Base-by-base conservation (phyloP, 306 rosid genomes). In the Ceratonia siliqua region DNA sequence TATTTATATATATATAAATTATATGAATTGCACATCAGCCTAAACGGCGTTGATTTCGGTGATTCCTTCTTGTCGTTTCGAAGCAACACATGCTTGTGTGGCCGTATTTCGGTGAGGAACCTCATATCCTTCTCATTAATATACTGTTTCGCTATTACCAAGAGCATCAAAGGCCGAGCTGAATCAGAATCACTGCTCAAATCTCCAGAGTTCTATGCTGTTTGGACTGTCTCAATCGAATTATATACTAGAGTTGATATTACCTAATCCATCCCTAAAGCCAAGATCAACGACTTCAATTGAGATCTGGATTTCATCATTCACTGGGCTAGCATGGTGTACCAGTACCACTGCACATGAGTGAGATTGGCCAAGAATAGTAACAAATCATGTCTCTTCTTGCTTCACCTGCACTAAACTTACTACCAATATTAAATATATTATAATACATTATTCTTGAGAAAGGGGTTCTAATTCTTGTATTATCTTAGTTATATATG, bases 21-120 rank as follows among this genome's bases (percentile, higher is more conserved):
- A 27, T 20, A 75, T 74, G 18, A 1, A 20, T 21, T 74, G 91
- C 97, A 80, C 98, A 83, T 81, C 68, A 88, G 91, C 95, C 97
- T 79, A 94, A 91, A 89, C 90, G 97, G 90, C 97, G 98, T 87
- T 83, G 94, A 86, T 90, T 85, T 84, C 92, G 98, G 93, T 84
- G 98, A 88, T 94, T 86, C 91, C 85, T 83, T 85, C 78, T 91
- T 91, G 97, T 89, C 97, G 88, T 91, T 89, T 84, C 92, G 65
- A 94, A 69, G 97, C 91, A 88, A 89, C 90, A 83, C 89, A 83
- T 90, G 88, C 88, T 87, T 82, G 71, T 82, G 77, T 88, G 90
- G 84, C 90, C 85, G 89, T 88, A 73, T 83, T 76, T 88, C 74
- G 76, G 5, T 20, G 18, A 72, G 8, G 77, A 85, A 82, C 48